Evolutionary conservation across 495 filamentous ascomycete species (phyloP), one percentile per base, ranked within the genome.

Genomic region (Penicillium angulare): DNA sequence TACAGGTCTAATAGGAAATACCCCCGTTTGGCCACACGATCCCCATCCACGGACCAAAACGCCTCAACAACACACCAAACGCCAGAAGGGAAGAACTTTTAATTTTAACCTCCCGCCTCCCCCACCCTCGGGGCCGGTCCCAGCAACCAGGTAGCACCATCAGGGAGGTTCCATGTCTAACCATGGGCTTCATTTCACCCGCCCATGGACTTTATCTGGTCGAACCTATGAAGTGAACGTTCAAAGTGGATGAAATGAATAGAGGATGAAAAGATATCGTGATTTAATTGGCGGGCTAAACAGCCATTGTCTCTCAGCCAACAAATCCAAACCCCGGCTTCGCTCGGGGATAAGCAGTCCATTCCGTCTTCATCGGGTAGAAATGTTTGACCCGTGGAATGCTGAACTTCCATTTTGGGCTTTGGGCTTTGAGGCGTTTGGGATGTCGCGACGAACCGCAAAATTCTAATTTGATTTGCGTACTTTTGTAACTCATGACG

Each of bases 51-150:
- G 2, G 1, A 31, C 27, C 8, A 31, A 31, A 31, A 31, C 8
- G 8, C 5, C 27, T 9, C 27, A 31, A 6, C 27, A 31, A 31
- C 27, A 12, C 27, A 12, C 26, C 13, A 9, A 31, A 31, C 27
- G 7, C 12, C 20, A 9, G 24, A 15, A 23, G 12, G 20, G n/a
- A 38, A 38, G 20, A 38, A 35, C 35, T n/a, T 33, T 9, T 4
- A 33, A 34, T 15, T 26, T 21, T n/a, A 41, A 27, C 13, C 8
- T 23, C 22, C 5, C 29, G 10, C 15, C 18, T n/a, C 29, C 26
- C 33, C 55, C 52, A 52, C 45, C 53, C 53, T 53, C 45, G 27
- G 51, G 52, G 54, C 57, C 43, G 53, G 48, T 48, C 50, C 60
- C 57, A 55, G 45, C 36, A 55, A 63, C 53, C 51, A 49, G 60